A percentile compares a stretch with the other conserved stretches of the same genome.
Evolutionary conservation across 2,329 filamentous ascomycete species (phyloP).

Genomic region (Aspergillus pseudoviridinutans): DNA sequence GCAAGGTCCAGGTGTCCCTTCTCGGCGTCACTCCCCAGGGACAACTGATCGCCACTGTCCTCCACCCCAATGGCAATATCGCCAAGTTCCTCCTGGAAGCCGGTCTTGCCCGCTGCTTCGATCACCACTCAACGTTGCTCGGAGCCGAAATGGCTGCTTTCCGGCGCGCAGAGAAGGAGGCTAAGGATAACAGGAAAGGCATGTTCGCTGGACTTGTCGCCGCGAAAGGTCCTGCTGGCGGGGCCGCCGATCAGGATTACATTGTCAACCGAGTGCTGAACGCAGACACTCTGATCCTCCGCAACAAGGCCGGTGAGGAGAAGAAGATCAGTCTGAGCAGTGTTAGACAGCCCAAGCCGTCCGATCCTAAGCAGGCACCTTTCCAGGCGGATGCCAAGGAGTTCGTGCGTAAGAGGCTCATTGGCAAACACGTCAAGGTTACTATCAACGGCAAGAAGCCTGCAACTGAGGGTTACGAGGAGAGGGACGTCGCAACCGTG

Average conservation of each 20-base stretch:
- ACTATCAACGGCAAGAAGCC: slow-evolving; percentile 87
- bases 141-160: slow-evolving; percentile 83
- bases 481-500: slow-evolving; percentile 89
- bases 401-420: slow-evolving; percentile 86
- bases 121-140: slow-evolving; percentile 91
- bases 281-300: slow-evolving; percentile 82
- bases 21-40: slow-evolving; percentile 86
- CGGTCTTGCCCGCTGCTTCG: slow-evolving; percentile 86
- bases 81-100: slow-evolving; percentile 85
- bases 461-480: slow-evolving; percentile 84
- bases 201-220: slow-evolving; percentile 78
- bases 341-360: slow-evolving; percentile 84
- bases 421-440: slow-evolving; percentile 91
- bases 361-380: slow-evolving; percentile 79
- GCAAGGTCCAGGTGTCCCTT: slow-evolving; percentile 75
- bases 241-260: slow-evolving; percentile 67
- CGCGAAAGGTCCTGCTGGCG: slow-evolving; percentile 55
- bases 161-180: slow-evolving; percentile 79
- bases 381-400: slow-evolving; percentile 95
- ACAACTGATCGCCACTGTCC: slow-evolving; percentile 80
- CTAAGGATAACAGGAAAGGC: slow-evolving; percentile 71
- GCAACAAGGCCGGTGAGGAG: slow-evolving; percentile 78
- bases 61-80: slow-evolving; percentile 89
- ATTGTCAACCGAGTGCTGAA: slow-evolving; percentile 80
- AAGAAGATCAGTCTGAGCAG: slow-evolving; percentile 91